Conservation (phyloP, 352 stramenopile species). For the Thraustochytrium sp. region DNA sequence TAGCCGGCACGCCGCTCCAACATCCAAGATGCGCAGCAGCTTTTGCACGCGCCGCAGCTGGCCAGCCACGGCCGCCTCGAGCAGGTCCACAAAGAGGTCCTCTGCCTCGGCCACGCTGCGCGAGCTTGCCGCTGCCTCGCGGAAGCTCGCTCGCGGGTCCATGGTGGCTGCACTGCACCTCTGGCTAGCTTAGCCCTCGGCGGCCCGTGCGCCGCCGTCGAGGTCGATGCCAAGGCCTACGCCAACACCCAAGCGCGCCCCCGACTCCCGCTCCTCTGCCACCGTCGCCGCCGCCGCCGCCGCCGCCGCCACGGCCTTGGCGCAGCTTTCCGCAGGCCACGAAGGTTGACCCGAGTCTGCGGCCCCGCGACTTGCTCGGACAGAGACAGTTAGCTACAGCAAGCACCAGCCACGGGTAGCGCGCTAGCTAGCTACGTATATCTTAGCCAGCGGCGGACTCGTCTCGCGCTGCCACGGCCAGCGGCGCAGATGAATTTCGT, state of each 20-base stretch:
- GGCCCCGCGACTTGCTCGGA: neutral
- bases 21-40: neutral
- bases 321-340: neutral
- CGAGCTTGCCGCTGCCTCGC: neutral
- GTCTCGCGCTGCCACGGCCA: too few species aligned
- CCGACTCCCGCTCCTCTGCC: neutral
- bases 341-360: neutral
- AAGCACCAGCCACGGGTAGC: too few species aligned
- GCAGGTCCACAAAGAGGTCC: conserved; percentile 6
- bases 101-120: neutral
- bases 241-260: neutral
- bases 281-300: too few species aligned
- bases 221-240: neutral
- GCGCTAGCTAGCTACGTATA: too few species aligned
- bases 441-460: too few species aligned
- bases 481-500: too few species aligned
- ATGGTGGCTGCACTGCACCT: neutral
- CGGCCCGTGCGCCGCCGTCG: neutral
- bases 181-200: neutral
- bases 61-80: neutral
- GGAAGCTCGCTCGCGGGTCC: neutral
- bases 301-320: too few species aligned
- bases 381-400: neutral
- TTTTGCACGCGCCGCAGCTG: neutral
- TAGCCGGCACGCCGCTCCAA: neutral